These are phyloP conservation scores for Kondoa subrosea DNA, from an alignment of 768 basidiomycete genomes.

Conservation along the genomic window DNA sequence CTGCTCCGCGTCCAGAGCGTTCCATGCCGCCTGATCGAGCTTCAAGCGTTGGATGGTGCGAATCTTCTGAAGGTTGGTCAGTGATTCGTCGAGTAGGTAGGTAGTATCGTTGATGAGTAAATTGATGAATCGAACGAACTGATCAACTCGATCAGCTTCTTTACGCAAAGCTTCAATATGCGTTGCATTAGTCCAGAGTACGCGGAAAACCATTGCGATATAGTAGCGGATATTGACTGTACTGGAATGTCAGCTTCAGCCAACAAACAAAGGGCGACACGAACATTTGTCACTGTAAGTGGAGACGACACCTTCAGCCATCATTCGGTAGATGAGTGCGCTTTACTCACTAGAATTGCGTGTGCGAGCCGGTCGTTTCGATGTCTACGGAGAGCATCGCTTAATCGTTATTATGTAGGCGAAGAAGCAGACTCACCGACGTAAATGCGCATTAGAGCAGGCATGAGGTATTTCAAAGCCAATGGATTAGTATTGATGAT, in stretches of 20 bases:
- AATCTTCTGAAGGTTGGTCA: conserved; percentile 74
- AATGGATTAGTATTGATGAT: conserved; percentile 67
- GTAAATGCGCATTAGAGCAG: conserved; percentile 81
- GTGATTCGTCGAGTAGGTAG: conserved; percentile 89
- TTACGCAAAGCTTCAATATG: conserved; percentile 71
- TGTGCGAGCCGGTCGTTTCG: conserved; percentile 90
- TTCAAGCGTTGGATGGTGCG: conserved; percentile 71
- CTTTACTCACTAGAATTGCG: conserved; percentile 64
- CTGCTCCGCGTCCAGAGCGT: conserved; percentile 47
- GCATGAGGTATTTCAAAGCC: conserved; percentile 75
- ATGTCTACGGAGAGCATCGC: conserved; percentile 53
- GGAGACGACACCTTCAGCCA: conserved; percentile 3
- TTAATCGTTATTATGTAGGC: no score
- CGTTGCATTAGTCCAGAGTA: conserved; percentile 74
- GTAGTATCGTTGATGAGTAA: conserved; percentile 98
- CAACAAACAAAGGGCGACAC: conserved; percentile 3
- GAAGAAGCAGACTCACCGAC: conserved; percentile 46
- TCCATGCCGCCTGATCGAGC: conserved; percentile 57
- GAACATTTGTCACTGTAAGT: conserved; percentile 13
- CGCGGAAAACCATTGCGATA: conserved; percentile 70
- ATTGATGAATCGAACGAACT: conserved; percentile 90
- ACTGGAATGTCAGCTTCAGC: neutral
- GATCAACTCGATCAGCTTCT: conserved; percentile 68
- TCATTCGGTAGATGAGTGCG: conserved; percentile 53
- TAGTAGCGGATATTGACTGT: conserved; percentile 26